Percentiles rank a stretch among this genome's conserved stretches.
Conservation (phyloP, 768 basidiomycete genomes). For the Naganishia friedmannii region DNA sequence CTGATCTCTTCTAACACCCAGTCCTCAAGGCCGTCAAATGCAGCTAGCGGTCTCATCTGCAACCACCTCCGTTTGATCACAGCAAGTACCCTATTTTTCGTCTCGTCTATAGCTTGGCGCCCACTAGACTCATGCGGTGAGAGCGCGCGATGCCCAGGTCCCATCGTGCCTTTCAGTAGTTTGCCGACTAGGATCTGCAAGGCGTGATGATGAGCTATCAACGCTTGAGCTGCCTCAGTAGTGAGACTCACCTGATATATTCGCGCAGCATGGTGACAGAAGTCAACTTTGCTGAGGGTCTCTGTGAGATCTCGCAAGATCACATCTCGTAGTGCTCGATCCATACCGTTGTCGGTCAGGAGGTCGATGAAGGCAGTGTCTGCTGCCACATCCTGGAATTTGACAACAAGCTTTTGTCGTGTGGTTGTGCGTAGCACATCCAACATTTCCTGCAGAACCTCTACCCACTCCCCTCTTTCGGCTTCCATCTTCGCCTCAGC, state of each 20-base stretch:
- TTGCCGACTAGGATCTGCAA: slow-evolving; percentile 62
- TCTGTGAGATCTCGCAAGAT: slow-evolving; percentile 65
- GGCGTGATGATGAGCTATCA: not conserved
- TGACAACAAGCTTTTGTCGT: slow-evolving; percentile 62
- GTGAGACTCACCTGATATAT: slow-evolving; percentile 61
- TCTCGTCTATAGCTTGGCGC: slow-evolving; percentile 69
- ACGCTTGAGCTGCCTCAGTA: not conserved
- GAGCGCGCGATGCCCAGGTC: slow-evolving; percentile 61
- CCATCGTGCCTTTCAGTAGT: not conserved
- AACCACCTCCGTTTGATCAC: slow-evolving; percentile 81
- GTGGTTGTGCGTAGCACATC: slow-evolving; percentile 62
- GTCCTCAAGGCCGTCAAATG: slow-evolving; percentile 75
- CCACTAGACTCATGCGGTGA: slow-evolving; percentile 69
- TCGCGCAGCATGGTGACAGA: slow-evolving; percentile 58
- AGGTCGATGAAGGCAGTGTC: slow-evolving; percentile 70
- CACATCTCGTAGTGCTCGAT: slow-evolving; percentile 71
- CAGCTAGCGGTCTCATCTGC: slow-evolving; percentile 68
- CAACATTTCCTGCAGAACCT: slow-evolving; percentile 67
- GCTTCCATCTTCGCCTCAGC: slow-evolving; percentile 34
- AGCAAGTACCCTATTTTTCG: slow-evolving; percentile 61
- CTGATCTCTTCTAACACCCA: slow-evolving; percentile 88
- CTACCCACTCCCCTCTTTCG: slow-evolving; percentile 59
- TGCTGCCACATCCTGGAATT: slow-evolving; percentile 66
- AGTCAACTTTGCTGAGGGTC: slow-evolving; percentile 60
- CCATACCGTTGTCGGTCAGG: slow-evolving; percentile 68